A percentile compares a stretch with the other conserved stretches of the same genome.
phyloP scores from a whole-genome alignment of 2,329 filamentous ascomycete genomes.

The Cyphellophora europaea region DNA sequence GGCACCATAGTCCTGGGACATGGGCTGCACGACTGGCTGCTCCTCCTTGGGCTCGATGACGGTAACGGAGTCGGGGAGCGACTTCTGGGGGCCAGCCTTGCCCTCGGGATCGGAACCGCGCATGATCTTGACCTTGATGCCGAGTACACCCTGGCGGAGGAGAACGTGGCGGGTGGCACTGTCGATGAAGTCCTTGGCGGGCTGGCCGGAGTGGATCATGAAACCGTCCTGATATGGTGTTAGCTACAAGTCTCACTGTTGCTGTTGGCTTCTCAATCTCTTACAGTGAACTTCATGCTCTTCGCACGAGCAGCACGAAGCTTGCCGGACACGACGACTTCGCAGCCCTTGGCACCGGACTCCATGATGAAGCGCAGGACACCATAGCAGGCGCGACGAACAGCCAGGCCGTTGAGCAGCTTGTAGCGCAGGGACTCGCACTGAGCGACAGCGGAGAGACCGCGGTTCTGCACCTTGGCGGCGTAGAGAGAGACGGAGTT shows the following conservation, averaged over 20 bases:
- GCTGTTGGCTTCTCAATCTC: constrained; percentile 16
- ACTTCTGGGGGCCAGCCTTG: constrained; percentile 96
- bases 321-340: constrained; percentile 99
- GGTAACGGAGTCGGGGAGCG: constrained; percentile 95
- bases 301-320: constrained; percentile 97
- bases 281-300: constrained; percentile 99
- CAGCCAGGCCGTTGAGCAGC: constrained; percentile 98
- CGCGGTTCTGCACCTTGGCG: constrained; percentile 99
- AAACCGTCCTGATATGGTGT: constrained; percentile 63
- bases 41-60: constrained; percentile 99
- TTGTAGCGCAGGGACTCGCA: constrained; percentile 99
- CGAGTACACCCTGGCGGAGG: constrained; percentile 97
- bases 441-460: constrained; percentile 98
- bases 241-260: neutral
- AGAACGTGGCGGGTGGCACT: constrained; percentile 97
- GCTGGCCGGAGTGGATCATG: constrained; percentile 99
- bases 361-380: constrained; percentile 99
- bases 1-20: constrained; percentile 97
- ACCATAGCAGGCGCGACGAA: constrained; percentile 98
- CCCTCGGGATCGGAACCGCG: constrained; percentile 98
- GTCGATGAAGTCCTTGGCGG: constrained; percentile 99
- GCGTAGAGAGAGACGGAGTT: constrained; percentile 99
- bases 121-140: constrained; percentile 99
- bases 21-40: constrained; percentile 85
- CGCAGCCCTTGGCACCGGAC: constrained; percentile 98